Base-by-base conservation (phyloP, 2,329 filamentous ascomycete species). In the Cytospora mali region DNA sequence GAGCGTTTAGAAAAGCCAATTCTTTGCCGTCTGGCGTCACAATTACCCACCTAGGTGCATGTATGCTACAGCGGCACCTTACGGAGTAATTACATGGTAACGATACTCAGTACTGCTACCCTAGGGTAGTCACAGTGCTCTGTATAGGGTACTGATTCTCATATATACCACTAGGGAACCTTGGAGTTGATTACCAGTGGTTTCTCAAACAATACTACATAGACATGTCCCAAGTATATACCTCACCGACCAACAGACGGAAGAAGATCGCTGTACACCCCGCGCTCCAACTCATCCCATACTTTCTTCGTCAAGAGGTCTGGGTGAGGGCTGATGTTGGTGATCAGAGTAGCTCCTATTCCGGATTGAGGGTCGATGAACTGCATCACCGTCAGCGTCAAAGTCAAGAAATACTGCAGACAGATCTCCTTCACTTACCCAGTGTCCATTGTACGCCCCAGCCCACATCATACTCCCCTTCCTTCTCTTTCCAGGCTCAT, bases 391-490 rank as follows among this genome's bases (percentile, higher is more conserved):
- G 27, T 33, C 31, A 54, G 50, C 53, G 2, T 16, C 10, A 28
- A n/a, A 35, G 29, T 42, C 11, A 4, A 23, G 7, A 11, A 7
- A n/a, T 23, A 4, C 25, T 13, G 39, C 13, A 56, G 18, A 53
- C 50, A 29, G 56, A 27, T 51, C 14, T 4, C 14, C 18, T 31
- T 10, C 28, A 73, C 75, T 73, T 66, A 78, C 77, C 78, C 79
- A 81, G 61, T 74, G 74, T 21, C 74, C 71, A 61, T 80, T 80
- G 25, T 68, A 69, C 63, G 76, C 73, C 35, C 79, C 79, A n/a
- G 70, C 71, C 79, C 79, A 81, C 69, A 74, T 77, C 61, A 81
- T 62, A 35, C 77, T 80, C 0, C 78, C 78, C 66, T 73, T 75
- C 53, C 68, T 72, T 42, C 79, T 71, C 71, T 77, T 78, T 0